Base-by-base conservation (phyloP, 495 filamentous ascomycete genomes). In the Darksidea phi region DNA sequence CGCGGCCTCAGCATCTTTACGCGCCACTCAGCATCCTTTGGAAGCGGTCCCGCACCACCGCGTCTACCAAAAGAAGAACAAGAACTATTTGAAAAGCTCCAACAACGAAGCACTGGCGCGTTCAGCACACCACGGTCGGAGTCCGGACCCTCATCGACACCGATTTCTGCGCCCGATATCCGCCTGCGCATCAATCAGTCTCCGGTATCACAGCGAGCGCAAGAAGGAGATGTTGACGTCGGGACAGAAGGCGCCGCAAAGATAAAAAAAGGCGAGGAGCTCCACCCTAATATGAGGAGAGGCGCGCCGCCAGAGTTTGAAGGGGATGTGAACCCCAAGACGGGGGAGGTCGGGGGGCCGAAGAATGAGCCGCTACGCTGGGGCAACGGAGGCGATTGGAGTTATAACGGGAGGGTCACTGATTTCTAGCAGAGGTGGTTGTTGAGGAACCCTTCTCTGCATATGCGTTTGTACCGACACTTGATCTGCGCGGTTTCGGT, bases 341-440 rank as follows among this genome's bases (percentile, higher is more conserved):
- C 94, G 1, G 95, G 95, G n/a, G 94, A 97, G 77, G 80, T 95
- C 43, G 94, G 92, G 6, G 94, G 94, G 13, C 94, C 94, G 17
- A 98, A 97, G 83, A 98, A 97, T 73, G 94, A 98, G 75, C 94
- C 94, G 43, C 64, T 97, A 67, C 79, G 92, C 54, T 96, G 92
- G 92, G 91, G 91, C 0, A 71, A 77, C 24, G 73, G 66, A 2
- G 88, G 90, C 0, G 94, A 98, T 76, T 98, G 91, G 86, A 97
- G 90, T 68, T 98, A 88, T 74, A 96, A 96, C 76, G 94, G 94
- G 37, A 78, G 94, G 54, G 93, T 94, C 23, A 97, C 94, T 18
- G 94, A 97, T 76, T 98, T 98, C 71, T 98, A 71, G 17, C 28
- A 37, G 18, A 34, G 54, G 50, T 43, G 24, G 28, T 46, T 57